These are phyloP conservation scores for Podila horticola DNA, from an alignment of 192 early-diverging fungal species.

Conservation along the genomic window DNA sequence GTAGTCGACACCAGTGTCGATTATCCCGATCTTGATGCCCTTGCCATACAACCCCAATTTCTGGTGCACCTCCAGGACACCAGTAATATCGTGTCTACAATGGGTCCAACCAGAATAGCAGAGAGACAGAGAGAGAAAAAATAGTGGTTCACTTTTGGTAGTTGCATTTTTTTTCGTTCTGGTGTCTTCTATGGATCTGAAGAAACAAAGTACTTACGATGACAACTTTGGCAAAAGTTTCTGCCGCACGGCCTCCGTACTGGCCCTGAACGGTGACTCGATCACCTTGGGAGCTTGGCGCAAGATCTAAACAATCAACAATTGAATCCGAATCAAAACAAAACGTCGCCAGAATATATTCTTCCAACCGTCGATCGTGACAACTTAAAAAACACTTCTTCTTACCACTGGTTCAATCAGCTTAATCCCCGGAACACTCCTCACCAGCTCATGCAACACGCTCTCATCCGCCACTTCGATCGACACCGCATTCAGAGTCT, in stretches of 20 bases:
- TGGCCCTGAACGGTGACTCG: too few relatives aligned
- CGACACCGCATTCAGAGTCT: conserved; percentile 7
- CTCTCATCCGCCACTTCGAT: not conserved
- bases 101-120: not conserved
- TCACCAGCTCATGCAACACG: not conserved
- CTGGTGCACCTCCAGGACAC: conserved; percentile 29
- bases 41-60: conserved; percentile 22
- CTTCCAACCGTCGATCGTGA: not conserved
- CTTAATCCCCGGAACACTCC: not conserved
- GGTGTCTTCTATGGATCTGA: not conserved
- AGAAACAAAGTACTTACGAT: not conserved
- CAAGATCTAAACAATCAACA: too few relatives aligned
- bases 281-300: too few relatives aligned
- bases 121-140: too few relatives aligned
- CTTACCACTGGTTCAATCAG: conserved; percentile 9
- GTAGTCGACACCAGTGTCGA: conserved; percentile 6
- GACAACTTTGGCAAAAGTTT: not conserved
- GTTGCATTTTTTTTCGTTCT: not conserved
- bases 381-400: not conserved
- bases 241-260: not conserved
- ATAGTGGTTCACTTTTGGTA: not conserved
- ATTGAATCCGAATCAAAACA: too few relatives aligned
- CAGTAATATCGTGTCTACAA: conserved; percentile 34
- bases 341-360: too few relatives aligned
- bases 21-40: conserved; percentile 14